These are phyloP conservation scores for Aureobasidium sp. DNA, from an alignment of 2,329 filamentous ascomycete genomes.

Conservation along the genomic window DNA sequence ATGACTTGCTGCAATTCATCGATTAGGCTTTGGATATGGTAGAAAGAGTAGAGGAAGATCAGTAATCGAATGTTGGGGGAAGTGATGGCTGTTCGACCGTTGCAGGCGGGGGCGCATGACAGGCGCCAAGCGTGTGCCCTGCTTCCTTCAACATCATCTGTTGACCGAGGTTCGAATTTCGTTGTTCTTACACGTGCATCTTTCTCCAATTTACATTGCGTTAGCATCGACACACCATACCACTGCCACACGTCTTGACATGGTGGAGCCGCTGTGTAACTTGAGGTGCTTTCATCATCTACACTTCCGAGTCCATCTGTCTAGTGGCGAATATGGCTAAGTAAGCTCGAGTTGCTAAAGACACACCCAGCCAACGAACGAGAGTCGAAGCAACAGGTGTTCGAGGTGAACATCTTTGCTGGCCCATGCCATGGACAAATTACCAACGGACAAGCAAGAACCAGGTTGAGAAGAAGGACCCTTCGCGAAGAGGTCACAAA, in stretches of 20 bases:
- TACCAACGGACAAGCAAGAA: too few species aligned
- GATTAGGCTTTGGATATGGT: not conserved
- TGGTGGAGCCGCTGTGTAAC: too few species aligned
- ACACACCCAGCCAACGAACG: not conserved
- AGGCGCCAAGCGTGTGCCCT: not conserved
- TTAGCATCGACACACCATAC: not conserved
- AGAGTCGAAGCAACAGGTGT: too few species aligned
- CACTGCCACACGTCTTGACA: not conserved
- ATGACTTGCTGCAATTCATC: not conserved
- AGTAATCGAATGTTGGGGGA: slow-evolving; percentile 8
- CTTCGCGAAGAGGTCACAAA: too few species aligned
- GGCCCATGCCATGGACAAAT: too few species aligned
- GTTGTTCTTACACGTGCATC: not conserved
- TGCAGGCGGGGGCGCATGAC: not conserved
- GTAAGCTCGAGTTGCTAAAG: not conserved
- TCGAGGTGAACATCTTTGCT: too few species aligned
- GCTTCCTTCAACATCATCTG: not conserved
- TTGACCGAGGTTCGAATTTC: not conserved
- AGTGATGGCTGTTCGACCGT: not conserved
- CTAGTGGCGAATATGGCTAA: not conserved
- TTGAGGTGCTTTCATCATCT: not conserved
- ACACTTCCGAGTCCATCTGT: too few species aligned
- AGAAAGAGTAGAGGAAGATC: not conserved
- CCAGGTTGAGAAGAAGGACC: too few species aligned
- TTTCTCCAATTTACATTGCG: not conserved